Evolutionary conservation across 768 basidiomycete genomes (phyloP).

Genomic region (Pulveroboletus ravenelii): DNA sequence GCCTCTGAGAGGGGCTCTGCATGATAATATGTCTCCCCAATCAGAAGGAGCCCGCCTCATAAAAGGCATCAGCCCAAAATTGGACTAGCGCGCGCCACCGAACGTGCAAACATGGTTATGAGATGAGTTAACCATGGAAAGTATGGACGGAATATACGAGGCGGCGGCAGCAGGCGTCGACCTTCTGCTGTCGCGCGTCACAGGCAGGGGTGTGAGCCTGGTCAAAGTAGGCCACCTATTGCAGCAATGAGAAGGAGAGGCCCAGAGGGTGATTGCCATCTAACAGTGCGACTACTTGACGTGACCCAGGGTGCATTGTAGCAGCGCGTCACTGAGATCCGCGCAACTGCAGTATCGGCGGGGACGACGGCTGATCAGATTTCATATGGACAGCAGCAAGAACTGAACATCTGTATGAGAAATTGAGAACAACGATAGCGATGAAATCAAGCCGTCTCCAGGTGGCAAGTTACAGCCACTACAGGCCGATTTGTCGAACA

Average conservation of each 20-base stretch:
- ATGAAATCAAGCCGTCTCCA: not conserved
- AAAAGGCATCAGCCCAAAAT: conserved; percentile 1
- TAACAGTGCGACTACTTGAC: not conserved
- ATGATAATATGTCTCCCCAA: not conserved
- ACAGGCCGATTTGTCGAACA: not conserved
- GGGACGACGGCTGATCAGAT: not conserved
- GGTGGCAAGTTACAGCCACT: not conserved
- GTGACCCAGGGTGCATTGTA: not conserved
- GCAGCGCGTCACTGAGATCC: too few relatives aligned
- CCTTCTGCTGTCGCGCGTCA: conserved; percentile 21
- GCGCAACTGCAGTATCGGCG: not conserved
- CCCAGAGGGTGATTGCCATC: not conserved
- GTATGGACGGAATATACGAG: conserved; percentile 1
- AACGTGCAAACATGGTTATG: too few relatives aligned
- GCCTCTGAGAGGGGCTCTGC: conserved; percentile 10
- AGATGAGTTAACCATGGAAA: too few relatives aligned
- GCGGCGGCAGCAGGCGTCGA: not conserved
- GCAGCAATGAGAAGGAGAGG: not conserved
- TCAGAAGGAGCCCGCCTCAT: not conserved
- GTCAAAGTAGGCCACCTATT: not conserved
- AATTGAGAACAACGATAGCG: not conserved
- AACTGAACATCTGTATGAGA: not conserved
- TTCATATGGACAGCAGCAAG: too few relatives aligned
- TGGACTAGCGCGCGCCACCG: conserved; percentile 5
- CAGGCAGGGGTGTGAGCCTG: not conserved